phyloP scores from a whole-genome alignment of 805 yeast species.

The Kodamaea restingae region DNA sequence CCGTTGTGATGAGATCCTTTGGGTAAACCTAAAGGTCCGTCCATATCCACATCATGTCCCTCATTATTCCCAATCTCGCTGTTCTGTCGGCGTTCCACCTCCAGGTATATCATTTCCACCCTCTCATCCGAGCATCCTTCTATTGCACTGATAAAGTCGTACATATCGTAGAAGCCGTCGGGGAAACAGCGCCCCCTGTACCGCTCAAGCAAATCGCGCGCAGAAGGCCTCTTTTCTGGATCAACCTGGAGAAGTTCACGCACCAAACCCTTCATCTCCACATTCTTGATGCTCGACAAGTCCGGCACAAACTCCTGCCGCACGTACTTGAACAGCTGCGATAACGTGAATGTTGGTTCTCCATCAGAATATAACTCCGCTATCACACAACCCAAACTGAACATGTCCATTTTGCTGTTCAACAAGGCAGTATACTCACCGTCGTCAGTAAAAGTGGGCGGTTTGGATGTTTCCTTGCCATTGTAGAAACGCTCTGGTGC shows the following conservation, averaged over 20 bases:
- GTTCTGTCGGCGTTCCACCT: too few species aligned
- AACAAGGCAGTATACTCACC: constrained; percentile 29
- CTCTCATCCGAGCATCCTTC: neutral
- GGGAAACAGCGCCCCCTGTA: constrained; percentile 60
- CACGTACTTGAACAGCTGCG: constrained; percentile 82
- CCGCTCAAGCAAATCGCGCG: constrained; percentile 48
- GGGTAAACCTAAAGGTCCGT: too few species aligned
- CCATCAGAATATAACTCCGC: constrained; percentile 90
- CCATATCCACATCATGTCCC: too few species aligned
- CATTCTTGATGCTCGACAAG: constrained; percentile 51
- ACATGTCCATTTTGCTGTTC: constrained; percentile 72
- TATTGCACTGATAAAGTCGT: constrained; percentile 4
- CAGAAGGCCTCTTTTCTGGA: constrained; percentile 57
- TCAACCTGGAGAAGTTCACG: constrained; percentile 58
- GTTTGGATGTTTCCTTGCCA: constrained; percentile 21
- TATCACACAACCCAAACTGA: constrained; percentile 80
- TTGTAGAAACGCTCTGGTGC: constrained; percentile 87
- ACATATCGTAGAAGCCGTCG: constrained; percentile 47
- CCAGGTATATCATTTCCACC: neutral
- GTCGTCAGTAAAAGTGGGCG: constrained; percentile 19
- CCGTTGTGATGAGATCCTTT: too few species aligned
- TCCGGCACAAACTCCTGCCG: constrained; percentile 65
- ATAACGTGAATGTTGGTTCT: constrained; percentile 75
- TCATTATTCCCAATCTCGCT: neutral
- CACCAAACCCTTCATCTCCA: constrained; percentile 51